Evolutionary conservation across 2,329 filamentous ascomycete species (phyloP), one percentile per base, ranked within the genome.

Genomic region (Clonostachys chloroleuca): DNA sequence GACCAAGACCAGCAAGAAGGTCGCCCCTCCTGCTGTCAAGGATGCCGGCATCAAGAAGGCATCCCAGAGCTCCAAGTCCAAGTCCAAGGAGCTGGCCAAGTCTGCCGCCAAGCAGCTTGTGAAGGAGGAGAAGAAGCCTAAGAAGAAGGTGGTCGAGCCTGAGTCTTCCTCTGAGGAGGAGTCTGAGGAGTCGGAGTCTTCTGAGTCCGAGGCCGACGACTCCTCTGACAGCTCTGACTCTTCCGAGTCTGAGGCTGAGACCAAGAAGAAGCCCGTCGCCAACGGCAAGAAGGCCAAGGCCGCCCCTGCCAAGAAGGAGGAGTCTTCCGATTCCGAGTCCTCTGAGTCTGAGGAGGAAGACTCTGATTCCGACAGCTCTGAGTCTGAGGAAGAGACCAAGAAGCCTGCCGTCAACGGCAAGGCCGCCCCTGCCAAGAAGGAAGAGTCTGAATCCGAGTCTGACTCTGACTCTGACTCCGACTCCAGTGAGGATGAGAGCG

Each of bases 21-120:
- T 68, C 55, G 81, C 80, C 71, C 62, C 76, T 55, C 61, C 74
- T 57, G 67, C 37, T 41, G 81, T 84, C 68, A 89, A 88, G 75
- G 77, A 76, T 57, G 83, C 75, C 56, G 79, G 80, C 54, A 75
- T 88, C 59, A 80, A 78, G 71, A 91, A 90, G 76, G 64, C 83
- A 46, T 73, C 80, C 51, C 76, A 86, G 65, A 78, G 77, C 54
- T 69, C 82, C 62, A 85, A 83, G 70, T 69, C 75, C 51, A 86
- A 86, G 74, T 77, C 81, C 58, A 87, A 87, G 76, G 75, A 83
- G 54, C 63, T 80, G 18, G 82, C 82, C 57, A 87, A 87, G 77
- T 72, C 75, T 50, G 71, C 77, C 49, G 64, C 72, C 56, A 80
- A 81, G 67, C 72, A 73, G 54, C 58, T 70, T 46, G 70, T 70